Percentiles rank a stretch among this genome's conserved stretches.
Conservation (phyloP, 352 stramenopile species). For the Plasmopara muralis region DNA sequence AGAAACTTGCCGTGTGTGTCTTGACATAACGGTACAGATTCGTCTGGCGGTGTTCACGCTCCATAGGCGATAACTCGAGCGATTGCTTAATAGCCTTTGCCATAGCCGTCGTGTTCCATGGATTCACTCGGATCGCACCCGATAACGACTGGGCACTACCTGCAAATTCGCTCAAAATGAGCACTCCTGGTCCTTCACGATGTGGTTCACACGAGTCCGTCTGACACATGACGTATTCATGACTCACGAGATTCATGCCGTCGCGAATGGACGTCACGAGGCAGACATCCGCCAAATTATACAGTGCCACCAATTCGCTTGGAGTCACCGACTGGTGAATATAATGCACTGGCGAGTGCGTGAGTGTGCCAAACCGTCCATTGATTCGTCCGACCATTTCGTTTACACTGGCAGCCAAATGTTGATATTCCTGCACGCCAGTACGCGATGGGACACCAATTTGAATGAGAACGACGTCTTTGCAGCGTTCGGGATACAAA, state of each 20-base stretch:
- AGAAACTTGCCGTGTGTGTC: constrained; percentile 79
- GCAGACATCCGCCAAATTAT: constrained; percentile 86
- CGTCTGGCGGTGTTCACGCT: constrained; percentile 79
- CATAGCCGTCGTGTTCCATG: constrained; percentile 83
- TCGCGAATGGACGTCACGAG: constrained; percentile 87
- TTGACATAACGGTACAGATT: constrained; percentile 85
- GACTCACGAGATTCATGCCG: constrained; percentile 87
- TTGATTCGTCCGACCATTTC: constrained; percentile 88
- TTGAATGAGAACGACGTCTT: constrained; percentile 91
- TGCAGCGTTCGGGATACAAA: constrained; percentile 79
- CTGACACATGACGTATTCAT: constrained; percentile 88
- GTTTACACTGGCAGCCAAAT: constrained; percentile 76
- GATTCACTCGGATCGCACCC: constrained; percentile 85
- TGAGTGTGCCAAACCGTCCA: constrained; percentile 73
- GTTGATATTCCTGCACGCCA: constrained; percentile 81
- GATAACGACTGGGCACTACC: constrained; percentile 83
- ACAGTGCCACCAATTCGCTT: constrained; percentile 82
- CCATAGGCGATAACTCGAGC: constrained; percentile 69
- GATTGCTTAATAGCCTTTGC: constrained; percentile 62
- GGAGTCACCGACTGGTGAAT: constrained; percentile 77
- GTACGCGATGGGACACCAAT: constrained; percentile 89
- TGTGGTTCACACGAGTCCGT: constrained; percentile 47
- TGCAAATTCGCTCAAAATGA: constrained; percentile 87
- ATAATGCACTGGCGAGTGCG: constrained; percentile 86
- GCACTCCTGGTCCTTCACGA: constrained; percentile 65